A percentile compares a stretch with the other conserved stretches of the same genome.
Evolutionary conservation across 179 eudicot genomes (phyloP).

Genomic region (Heliamphora pulchella): DNA sequence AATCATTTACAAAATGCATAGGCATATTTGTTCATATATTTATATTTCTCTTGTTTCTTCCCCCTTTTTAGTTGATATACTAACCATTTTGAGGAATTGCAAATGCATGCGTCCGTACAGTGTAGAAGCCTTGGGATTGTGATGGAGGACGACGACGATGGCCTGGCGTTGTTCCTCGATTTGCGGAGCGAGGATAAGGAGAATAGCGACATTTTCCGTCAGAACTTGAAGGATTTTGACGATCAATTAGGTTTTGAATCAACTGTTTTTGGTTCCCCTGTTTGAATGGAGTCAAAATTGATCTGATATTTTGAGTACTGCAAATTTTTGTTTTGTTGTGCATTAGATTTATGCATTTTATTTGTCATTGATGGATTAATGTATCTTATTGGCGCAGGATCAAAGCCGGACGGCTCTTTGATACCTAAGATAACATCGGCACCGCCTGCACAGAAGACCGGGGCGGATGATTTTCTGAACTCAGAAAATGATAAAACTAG

Average conservation of each 20-base stretch:
- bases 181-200: constrained; percentile 59
- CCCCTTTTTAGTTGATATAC: not conserved
- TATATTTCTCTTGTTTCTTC: not conserved
- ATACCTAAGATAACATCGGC: constrained; percentile 28
- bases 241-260: constrained; percentile 40
- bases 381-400: constrained; percentile 23
- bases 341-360: not conserved
- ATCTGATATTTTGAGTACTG: not conserved
- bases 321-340: not conserved
- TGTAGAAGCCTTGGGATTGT: constrained; percentile 45
- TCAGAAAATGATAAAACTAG: constrained; percentile 59
- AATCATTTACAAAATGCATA: not conserved
- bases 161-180: constrained; percentile 65
- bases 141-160: constrained; percentile 66
- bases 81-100: constrained; percentile 32
- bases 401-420: constrained; percentile 41
- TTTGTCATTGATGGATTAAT: not conserved
- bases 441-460: constrained; percentile 26
- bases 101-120: constrained; percentile 69
- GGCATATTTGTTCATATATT: not conserved
- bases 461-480: constrained; percentile 56
- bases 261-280: not conserved
- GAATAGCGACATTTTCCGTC: constrained; percentile 34
- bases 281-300: not conserved
- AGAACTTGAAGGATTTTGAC: constrained; percentile 41